These are phyloP conservation scores for Ogataea pilisensis DNA, from an alignment of 805 yeast species.

Conservation along the genomic window DNA sequence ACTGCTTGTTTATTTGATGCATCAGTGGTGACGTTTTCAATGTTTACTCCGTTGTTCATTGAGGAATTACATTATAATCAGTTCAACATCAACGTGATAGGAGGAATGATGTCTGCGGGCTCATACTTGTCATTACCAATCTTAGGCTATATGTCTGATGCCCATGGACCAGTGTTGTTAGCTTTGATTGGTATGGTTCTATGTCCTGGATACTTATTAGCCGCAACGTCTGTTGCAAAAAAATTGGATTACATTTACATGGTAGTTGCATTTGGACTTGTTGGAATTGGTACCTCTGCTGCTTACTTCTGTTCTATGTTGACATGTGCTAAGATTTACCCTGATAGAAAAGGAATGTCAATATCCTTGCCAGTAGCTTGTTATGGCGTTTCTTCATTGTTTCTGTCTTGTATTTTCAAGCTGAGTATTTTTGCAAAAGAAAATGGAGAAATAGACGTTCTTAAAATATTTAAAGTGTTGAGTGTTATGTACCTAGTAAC, in stretches of 20 bases:
- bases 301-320: slow-evolving; percentile 66
- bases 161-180: slow-evolving; percentile 76
- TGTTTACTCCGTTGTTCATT: slow-evolving; percentile 71
- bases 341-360: slow-evolving; percentile 69
- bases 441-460: slow-evolving; percentile 38
- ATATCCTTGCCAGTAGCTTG: slow-evolving; percentile 86
- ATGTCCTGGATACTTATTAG: slow-evolving; percentile 65
- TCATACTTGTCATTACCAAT: slow-evolving; percentile 81
- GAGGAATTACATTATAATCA: slow-evolving; percentile 56
- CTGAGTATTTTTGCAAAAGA: slow-evolving; percentile 32
- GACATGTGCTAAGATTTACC: slow-evolving; percentile 85
- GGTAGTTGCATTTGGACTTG: slow-evolving; percentile 49
- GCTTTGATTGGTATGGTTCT: slow-evolving; percentile 56
- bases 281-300: slow-evolving; percentile 72
- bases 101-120: slow-evolving; percentile 72
- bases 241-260: slow-evolving; percentile 31
- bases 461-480: slow-evolving; percentile 49
- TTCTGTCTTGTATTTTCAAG: slow-evolving; percentile 62
- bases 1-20: slow-evolving; percentile 73
- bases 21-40: slow-evolving; percentile 74
- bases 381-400: slow-evolving; percentile 77
- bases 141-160: slow-evolving; percentile 77
- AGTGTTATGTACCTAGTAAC: slow-evolving; percentile 49
- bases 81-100: slow-evolving; percentile 62
- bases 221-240: slow-evolving; percentile 34